Base-by-base conservation (phyloP, 805 yeast species). In the Pichia scutulata region DNA sequence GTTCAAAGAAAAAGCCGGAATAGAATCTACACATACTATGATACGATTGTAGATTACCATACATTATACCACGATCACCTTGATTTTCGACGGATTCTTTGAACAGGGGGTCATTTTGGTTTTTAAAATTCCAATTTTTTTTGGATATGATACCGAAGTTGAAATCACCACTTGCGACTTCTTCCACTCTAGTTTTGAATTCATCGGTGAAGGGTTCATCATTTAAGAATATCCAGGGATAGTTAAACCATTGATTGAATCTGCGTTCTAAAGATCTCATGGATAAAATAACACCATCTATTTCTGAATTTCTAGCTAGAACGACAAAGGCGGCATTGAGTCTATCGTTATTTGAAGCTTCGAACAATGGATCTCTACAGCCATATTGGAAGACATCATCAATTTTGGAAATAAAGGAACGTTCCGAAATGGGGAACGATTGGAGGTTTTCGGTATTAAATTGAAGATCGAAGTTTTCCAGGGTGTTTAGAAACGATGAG, bases 1-100 rank as follows among this genome's bases (percentile, higher is more conserved):
- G 97, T 52, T 82, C 78, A 69, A 79, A 88, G 62, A 92, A 92
- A 51, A 74, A 73, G 1, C 96, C 96, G 0, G 95, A 81, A 62
- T 86, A 88, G 64, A 83, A 90, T n/a, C 97, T 75, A 64, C 98
- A 92, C 98, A 92, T 92, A 61, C 86, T 84, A 65, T 92, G 97
- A 63, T 92, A 93, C 7, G 92, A 80, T 46, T 77, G 83, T 72
- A 82, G 67, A 52, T 80, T 82, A 0, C 97, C 98, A 64, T 93
- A 90, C 77, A 87, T 76, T 52, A 92, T 81, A 1, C 81, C 82
- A 37, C 89, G 68, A 66, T 90, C 97, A 28, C 95, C 95, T 65
- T 90, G 97, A 18, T 72, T 69, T 39, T 81, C 76, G 14, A 90
- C 74, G 16, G 72, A 71, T 62, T 86, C 89, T 26, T 73, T 59